These are phyloP conservation scores for Lactarius vividus DNA, from an alignment of 768 basidiomycete species.

Conservation along the genomic window DNA sequence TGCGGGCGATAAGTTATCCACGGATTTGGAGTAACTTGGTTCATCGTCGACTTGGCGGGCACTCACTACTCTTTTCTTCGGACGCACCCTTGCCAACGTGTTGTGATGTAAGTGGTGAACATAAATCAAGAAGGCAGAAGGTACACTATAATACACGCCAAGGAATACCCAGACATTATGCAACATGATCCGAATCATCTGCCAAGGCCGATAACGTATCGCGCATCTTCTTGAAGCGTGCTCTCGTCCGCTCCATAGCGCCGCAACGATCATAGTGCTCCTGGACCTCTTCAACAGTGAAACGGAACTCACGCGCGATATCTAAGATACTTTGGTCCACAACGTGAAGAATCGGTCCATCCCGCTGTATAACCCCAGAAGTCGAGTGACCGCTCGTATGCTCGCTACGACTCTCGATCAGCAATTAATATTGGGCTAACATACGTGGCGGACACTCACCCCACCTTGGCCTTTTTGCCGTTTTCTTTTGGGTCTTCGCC, in stretches of 20 bases:
- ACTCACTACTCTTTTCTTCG: neutral
- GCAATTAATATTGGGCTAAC: neutral
- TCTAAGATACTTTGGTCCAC: slow-evolving; percentile 62
- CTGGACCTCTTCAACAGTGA: slow-evolving; percentile 73
- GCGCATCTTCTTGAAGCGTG: slow-evolving; percentile 68
- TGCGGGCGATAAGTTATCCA: slow-evolving; percentile 62
- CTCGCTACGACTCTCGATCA: slow-evolving; percentile 8
- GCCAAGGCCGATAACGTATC: slow-evolving; percentile 34
- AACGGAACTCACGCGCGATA: slow-evolving; percentile 67
- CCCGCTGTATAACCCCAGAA: slow-evolving; percentile 16
- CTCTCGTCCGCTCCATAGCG: slow-evolving; percentile 64
- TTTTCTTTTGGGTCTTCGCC: slow-evolving; percentile 36
- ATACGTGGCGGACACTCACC: slow-evolving; percentile 36
- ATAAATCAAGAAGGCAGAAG: slow-evolving; percentile 9
- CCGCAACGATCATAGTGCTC: slow-evolving; percentile 74
- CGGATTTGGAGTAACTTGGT: slow-evolving; percentile 52
- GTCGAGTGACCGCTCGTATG: neutral
- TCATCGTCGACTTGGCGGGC: neutral
- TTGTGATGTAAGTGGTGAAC: neutral
- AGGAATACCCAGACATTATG: slow-evolving; percentile 1
- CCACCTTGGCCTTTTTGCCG: slow-evolving; percentile 44
- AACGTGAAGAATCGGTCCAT: slow-evolving; percentile 45
- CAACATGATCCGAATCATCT: slow-evolving; percentile 18
- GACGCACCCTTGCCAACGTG: neutral
- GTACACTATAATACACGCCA: slow-evolving; percentile 1